Evolutionary conservation across 2,329 filamentous ascomycete genomes (phyloP).

Genomic region (Fusarium tuaranense): DNA sequence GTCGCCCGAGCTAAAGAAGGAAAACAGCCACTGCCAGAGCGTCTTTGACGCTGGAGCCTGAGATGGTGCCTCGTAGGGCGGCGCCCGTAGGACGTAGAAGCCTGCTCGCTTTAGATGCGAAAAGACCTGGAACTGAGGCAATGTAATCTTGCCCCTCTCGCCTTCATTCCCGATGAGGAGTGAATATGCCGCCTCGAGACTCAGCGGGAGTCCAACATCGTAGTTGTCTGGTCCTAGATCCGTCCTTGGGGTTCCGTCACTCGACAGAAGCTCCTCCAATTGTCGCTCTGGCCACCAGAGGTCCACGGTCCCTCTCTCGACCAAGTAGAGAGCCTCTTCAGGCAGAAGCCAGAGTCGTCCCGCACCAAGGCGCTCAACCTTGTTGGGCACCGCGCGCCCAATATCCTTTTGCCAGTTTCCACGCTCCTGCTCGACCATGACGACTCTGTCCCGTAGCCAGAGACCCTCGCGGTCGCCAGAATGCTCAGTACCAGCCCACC

Average conservation of each 20-base stretch:
- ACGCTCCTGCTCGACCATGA: constrained; percentile 77
- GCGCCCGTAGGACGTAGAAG: constrained; percentile 82
- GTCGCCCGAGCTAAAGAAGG: constrained; percentile 53
- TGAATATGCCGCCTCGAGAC: constrained; percentile 90
- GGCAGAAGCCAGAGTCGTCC: constrained; percentile 85
- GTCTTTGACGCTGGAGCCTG: constrained; percentile 36
- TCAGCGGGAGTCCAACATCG: constrained; percentile 82
- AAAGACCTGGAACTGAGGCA: constrained; percentile 92
- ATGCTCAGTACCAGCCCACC: constrained; percentile 53
- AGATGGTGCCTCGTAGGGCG: constrained; percentile 46
- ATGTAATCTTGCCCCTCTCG: constrained; percentile 68
- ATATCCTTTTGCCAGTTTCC: constrained; percentile 81
- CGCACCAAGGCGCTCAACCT: constrained; percentile 65
- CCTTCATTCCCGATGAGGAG: constrained; percentile 80
- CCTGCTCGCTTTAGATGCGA: constrained; percentile 84
- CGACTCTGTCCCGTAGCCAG: constrained; percentile 63
- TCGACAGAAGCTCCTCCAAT: constrained; percentile 62
- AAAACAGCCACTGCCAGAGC: constrained; percentile 67
- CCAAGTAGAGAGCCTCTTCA: constrained; percentile 89
- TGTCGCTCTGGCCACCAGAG: constrained; percentile 79
- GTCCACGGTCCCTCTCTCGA: constrained; percentile 90
- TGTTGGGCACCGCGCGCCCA: constrained; percentile 72
- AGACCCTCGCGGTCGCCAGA: constrained; percentile 43
- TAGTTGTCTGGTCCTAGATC: constrained; percentile 56
- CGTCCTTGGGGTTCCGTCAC: constrained; percentile 39